Evolutionary conservation across 2,329 filamentous ascomycete genomes (phyloP), one percentile per base, ranked within the genome.

Genomic region (Phaeophleospora eucalypticola): DNA sequence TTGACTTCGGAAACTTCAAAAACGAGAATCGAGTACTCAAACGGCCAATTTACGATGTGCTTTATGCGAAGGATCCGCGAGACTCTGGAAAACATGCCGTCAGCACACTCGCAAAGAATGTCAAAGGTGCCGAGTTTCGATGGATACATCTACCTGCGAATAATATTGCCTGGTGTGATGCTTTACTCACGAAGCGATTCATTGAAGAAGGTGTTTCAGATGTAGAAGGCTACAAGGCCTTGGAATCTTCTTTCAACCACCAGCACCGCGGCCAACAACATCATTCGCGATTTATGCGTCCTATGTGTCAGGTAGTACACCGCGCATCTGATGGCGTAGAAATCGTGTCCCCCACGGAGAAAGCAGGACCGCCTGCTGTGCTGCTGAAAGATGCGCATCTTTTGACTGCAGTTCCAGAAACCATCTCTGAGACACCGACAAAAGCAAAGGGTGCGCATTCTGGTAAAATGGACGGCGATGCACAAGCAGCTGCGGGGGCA

Each of bases 271-370:
- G 80, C 0, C 72, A 75, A 20, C 71, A 76, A 35, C 70, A 75
- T 0, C 81, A 84, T 57, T 80, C 79, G 0, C 74, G 80, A 37
- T 83, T 81, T 52, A 83, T 84, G 80, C 68, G 81, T 33, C 77
- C 79, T 0, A 68, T 77, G 41, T 81, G 78, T 44, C 47, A 54
- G 35, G 47, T 56, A 9, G 43, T 56, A 4, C 46, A 53, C 35
- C 49, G 58, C 6, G 47, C 49, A n/a, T 44, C 43, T 12, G 47
- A 46, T n/a, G 51, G 51, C 4, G 12, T 42, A 14, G 51, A 56
- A 15, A 43, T 48, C n/a, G 17, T 37, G 4, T 16, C 42, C 48
- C 37, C 37, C 4, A 15, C 39, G 1, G 43, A 37, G 14, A 45
- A 38, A 29, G 33, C 43, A n/a, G 33, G 20, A 4, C 43, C 36